Percentiles rank a stretch among this genome's conserved stretches.
These are phyloP conservation scores for Colletotrichum sp. DNA, from an alignment of 2,329 filamentous ascomycete species.

Conservation along the genomic window DNA sequence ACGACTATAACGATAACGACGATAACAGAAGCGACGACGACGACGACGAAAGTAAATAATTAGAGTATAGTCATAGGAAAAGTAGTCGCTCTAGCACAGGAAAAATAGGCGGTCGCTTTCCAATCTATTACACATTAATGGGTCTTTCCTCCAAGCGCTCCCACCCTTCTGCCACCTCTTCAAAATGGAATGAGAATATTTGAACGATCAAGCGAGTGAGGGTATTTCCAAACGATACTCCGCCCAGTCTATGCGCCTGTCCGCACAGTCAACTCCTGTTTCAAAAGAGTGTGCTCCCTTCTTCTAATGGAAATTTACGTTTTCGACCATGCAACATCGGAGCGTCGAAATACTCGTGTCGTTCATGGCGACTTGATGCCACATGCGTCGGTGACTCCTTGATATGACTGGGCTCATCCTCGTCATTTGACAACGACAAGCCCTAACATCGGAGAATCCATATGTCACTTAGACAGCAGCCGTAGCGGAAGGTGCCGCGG, in stretches of 20 bases:
- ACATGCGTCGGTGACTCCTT: neutral
- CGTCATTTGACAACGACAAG: neutral
- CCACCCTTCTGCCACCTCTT: neutral
- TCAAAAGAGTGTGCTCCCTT: neutral
- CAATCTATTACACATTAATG: neutral
- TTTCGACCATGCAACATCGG: neutral
- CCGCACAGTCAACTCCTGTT: neutral
- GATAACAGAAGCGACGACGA: too few relatives aligned
- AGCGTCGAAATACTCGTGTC: neutral
- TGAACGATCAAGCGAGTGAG: neutral
- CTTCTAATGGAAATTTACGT: neutral
- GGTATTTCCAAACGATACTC: neutral
- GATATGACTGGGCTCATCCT: neutral
- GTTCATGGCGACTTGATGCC: neutral
- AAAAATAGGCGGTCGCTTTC: too few relatives aligned
- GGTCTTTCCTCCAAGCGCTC: neutral
- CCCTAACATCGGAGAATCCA: too few relatives aligned
- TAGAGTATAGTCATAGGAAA: too few relatives aligned
- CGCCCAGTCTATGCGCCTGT: neutral
- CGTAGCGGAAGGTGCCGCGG: slow-evolving; percentile 25
- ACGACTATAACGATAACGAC: too few relatives aligned
- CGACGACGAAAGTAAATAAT: too few relatives aligned
- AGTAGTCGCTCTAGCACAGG: too few relatives aligned
- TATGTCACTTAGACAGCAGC: neutral
- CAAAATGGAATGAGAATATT: neutral